Evolutionary conservation across 768 basidiomycete species (phyloP).

Genomic region (Lactarius indigo): DNA sequence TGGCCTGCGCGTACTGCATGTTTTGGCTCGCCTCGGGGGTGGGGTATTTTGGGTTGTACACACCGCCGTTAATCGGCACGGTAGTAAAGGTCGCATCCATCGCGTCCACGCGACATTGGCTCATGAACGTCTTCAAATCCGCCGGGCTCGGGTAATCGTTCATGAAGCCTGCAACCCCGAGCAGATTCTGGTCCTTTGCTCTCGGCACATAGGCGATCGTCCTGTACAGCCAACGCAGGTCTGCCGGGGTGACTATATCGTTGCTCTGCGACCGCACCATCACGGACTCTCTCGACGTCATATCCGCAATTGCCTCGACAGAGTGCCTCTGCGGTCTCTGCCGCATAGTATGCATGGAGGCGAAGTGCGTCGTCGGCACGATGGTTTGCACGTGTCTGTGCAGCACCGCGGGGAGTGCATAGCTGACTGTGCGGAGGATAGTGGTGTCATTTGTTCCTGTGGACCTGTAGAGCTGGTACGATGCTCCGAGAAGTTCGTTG

Average conservation of each 20-base stretch:
- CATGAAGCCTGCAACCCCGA: background rate
- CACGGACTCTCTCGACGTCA: background rate
- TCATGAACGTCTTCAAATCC: background rate
- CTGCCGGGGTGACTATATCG: background rate
- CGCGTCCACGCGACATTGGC: background rate
- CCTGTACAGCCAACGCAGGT: background rate
- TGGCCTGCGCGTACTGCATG: background rate
- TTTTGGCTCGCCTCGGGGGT: background rate
- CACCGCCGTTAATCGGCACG: background rate
- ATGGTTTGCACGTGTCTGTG: too few species aligned
- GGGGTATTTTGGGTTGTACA: background rate
- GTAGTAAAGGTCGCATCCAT: background rate
- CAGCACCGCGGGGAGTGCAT: too few species aligned
- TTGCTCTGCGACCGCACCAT: background rate
- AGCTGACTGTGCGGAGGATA: too few species aligned
- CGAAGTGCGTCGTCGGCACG: too few species aligned
- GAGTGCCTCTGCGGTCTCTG: too few species aligned
- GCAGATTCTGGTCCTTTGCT: background rate
- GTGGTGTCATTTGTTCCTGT: too few species aligned
- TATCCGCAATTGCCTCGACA: background rate
- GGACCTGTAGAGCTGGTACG: too few species aligned
- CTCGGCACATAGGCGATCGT: background rate
- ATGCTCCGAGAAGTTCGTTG: too few species aligned
- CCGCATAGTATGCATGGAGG: too few species aligned
- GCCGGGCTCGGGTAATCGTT: background rate